Conservation (phyloP, 352 stramenopile genomes). For the Peronosclerospora sorghi region DNA sequence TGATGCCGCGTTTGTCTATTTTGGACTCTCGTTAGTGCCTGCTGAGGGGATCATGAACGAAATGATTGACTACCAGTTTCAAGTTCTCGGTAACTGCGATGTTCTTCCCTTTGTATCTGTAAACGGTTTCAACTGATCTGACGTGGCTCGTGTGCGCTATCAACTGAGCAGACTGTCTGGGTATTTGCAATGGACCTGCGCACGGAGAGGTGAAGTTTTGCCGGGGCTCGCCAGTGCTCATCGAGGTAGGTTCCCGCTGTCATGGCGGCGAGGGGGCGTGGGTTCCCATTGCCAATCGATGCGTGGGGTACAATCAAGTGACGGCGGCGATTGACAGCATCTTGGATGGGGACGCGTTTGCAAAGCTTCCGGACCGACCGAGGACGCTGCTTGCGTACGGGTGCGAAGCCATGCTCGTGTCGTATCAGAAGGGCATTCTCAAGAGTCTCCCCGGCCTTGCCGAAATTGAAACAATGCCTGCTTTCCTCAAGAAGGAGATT, state of each 20-base stretch:
- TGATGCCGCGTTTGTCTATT: constrained; percentile 92
- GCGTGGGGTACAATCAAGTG: constrained; percentile 91
- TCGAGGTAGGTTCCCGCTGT: constrained; percentile 93
- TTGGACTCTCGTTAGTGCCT: constrained; percentile 65
- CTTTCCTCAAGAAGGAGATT: constrained; percentile 89
- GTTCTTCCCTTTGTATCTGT: too few species aligned
- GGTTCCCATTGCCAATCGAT: constrained; percentile 85
- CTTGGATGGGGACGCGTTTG: constrained; percentile 43
- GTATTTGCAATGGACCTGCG: constrained; percentile 61
- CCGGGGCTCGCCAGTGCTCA: constrained; percentile 80
- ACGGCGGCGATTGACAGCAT: constrained; percentile 83
- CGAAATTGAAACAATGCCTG: constrained; percentile 87
- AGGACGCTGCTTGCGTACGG: constrained; percentile 71
- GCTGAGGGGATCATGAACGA: constrained; percentile 57
- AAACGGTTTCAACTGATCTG: too few species aligned
- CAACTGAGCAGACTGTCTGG: constrained; percentile 52
- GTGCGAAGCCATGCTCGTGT: constrained; percentile 90
- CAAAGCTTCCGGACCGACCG: constrained; percentile 54
- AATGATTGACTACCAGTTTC: constrained; percentile 79
- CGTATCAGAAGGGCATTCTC: constrained; percentile 86
- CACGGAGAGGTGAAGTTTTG: constrained; percentile 84
- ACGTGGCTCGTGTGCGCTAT: background rate
- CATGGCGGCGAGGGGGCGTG: constrained; percentile 93
- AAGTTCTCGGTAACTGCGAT: constrained; percentile 36
- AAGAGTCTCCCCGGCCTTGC: constrained; percentile 82